Base-by-base conservation (phyloP, 202 grass and related monocot genomes). In the Panicum virgatum region DNA sequence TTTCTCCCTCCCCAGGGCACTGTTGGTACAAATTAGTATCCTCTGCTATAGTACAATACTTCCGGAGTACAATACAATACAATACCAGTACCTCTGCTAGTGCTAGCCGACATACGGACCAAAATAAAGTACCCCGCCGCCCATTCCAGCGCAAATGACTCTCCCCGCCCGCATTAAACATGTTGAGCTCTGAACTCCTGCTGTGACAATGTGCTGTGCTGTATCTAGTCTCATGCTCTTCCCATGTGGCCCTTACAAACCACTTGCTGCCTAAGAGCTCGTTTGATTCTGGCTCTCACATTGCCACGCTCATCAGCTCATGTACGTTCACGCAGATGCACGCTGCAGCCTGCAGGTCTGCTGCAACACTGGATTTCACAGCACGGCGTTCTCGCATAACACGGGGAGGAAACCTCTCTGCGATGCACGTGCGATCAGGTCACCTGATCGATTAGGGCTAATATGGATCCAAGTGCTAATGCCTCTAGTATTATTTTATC, bases 81-180 rank as follows among this genome's bases (percentile, higher is more conserved):
- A 16, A n/a, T n/a, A n/a, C 12, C 29, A 66, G n/a, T n/a, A 25
- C 36, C 23, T 45, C 6, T 9, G 25, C 18, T 20, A 7, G 42
- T 34, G 69, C 47, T 45, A 58, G 50, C 13, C 25, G 50, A 69
- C 72, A 57, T 77, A 38, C 73, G 44, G 1, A 38, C 8, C n/a
- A 20, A 6, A 23, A 20, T 11, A 25, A 46, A 58, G 5, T 38
- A 78, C 5, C 9, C 32, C 81, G 47, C 60, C 23, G 72, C 52
- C 71, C 38, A 76, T 69, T 59, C 82, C 14, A 62, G n/a, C 12
- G n/a, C 53, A 22, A 53, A 69, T 40, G 73, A 15, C 45, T 25
- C 40, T n/a, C n/a, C n/a, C n/a, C n/a, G n/a, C n/a, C n/a, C n/a
- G n/a, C 50, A 59, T 69, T 69, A 29, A 69, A 69, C 82, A 46